Base-by-base conservation (phyloP, 768 basidiomycete species). In the Mycena olivaceomarginata region DNA sequence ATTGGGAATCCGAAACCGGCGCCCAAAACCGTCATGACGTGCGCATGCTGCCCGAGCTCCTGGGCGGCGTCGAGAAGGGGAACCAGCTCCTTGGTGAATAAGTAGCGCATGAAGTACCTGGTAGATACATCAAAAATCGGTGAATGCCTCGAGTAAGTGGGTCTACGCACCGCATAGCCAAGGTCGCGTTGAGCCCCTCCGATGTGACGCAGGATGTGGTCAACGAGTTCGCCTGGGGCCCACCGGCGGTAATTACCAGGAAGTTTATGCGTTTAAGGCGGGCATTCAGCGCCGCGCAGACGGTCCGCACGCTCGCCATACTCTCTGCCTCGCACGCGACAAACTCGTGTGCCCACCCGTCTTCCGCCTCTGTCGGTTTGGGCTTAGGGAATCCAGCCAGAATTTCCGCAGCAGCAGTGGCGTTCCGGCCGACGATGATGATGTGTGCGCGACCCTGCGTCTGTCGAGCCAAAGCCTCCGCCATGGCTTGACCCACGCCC, bases 381-480 rank as follows among this genome's bases (percentile, higher is more conserved):
- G 51, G 51, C 31, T 31, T 31, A 31, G 85, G 84, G 75, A 86
- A 77, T 4, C 53, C 48, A 8, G 83, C 82, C 75, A 87, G 82
- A 77, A 84, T 80, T 37, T 70, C 43, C 56, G 84, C 80, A 4
- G 85, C 86, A 16, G 86, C 83, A n/a, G 70, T 77, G 56, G 82
- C 78, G 78, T 86, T 86, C 57, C 86, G 83, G 13, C 87, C 87
- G 57, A 84, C 78, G 67, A 87, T 74, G 63, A 87, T 81, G 80
- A 87, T 86, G 70, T 87, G 85, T 48, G 83, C 82, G 77, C 84
- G 81, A 41, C 86, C 86, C 41, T 86, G 81, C 15, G 84, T 83
- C 77, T 84, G 79, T 22, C 79, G 79, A 5, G 85, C 85, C 67
- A 87, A 84, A 12, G 82, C 81, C 65, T 83, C 79, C 0, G 86